phyloP scores from a whole-genome alignment of 2,329 filamentous ascomycete species.

The Clonostachys solani region DNA sequence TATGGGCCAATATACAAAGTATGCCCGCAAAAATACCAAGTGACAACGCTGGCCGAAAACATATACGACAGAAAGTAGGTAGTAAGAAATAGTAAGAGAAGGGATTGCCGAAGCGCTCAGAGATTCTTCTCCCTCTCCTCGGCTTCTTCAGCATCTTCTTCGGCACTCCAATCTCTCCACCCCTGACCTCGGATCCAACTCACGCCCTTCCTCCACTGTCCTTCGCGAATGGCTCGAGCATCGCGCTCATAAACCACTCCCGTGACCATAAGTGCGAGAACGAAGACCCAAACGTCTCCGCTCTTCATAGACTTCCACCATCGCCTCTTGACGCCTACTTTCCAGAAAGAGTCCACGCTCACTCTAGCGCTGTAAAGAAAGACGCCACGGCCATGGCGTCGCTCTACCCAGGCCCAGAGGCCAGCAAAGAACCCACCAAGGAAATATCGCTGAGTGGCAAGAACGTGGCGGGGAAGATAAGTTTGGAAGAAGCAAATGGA shows the following conservation, averaged over 20 bases:
- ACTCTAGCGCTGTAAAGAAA: conserved; percentile 77
- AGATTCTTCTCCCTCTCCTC: conserved; percentile 15
- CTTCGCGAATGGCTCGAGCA: conserved; percentile 63
- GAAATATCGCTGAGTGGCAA: conserved; percentile 86
- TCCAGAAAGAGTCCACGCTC: conserved; percentile 84
- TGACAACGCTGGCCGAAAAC: too few species aligned
- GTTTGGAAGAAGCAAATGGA: conserved; percentile 85
- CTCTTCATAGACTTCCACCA: conserved; percentile 82
- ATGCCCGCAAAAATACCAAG: too few species aligned
- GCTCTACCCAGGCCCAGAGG: conserved; percentile 77
- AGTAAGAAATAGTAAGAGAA: too few species aligned
- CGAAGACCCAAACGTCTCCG: conserved; percentile 82
- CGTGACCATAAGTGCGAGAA: conserved; percentile 71
- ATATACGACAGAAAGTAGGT: too few species aligned
- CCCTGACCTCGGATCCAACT: conserved; percentile 73
- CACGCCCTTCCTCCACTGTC: conserved; percentile 65
- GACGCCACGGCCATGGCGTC: conserved; percentile 57
- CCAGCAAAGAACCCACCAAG: conserved; percentile 82
- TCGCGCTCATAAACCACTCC: conserved; percentile 74
- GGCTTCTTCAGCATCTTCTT: conserved; percentile 44
- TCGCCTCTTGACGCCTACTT: conserved; percentile 84
- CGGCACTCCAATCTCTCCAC: conserved; percentile 62
- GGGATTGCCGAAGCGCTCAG: too few species aligned
- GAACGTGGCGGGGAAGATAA: conserved; percentile 66
- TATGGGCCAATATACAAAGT: too few species aligned